These are phyloP conservation scores for Aspergillus amoenus DNA, from an alignment of 2,329 filamentous ascomycete genomes.

Conservation along the genomic window DNA sequence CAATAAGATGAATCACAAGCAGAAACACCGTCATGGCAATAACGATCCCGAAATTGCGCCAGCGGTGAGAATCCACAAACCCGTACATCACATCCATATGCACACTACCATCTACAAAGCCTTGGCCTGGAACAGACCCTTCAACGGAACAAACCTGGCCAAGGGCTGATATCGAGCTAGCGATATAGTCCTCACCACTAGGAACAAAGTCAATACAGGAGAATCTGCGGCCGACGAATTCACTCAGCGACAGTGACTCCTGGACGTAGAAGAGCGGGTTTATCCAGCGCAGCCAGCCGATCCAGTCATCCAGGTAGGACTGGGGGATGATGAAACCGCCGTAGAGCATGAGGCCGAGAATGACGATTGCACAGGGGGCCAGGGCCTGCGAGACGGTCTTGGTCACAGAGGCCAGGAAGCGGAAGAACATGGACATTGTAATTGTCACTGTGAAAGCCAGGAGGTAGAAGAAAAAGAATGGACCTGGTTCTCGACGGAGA, in stretches of 20 bases:
- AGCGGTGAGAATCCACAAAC: constrained; percentile 60
- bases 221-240: constrained; percentile 67
- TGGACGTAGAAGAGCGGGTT: constrained; percentile 76
- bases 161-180: constrained; percentile 10
- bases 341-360: constrained; percentile 42
- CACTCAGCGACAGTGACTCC: constrained; percentile 76
- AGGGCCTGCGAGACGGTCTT: constrained; percentile 56
- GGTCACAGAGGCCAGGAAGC: constrained; percentile 67
- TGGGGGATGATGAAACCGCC: constrained; percentile 43
- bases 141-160: constrained; percentile 54
- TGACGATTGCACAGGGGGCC: constrained; percentile 51
- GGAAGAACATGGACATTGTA: constrained; percentile 83
- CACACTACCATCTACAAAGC: constrained; percentile 56
- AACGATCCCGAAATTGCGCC: constrained; percentile 69
- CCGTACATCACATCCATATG: constrained; percentile 56
- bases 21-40: constrained; percentile 62
- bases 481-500: constrained; percentile 67
- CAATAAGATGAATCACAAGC: constrained; percentile 53
- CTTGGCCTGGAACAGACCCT: constrained; percentile 55
- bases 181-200: constrained; percentile 30
- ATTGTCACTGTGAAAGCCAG: constrained; percentile 71
- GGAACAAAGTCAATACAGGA: constrained; percentile 46
- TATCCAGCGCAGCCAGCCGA: constrained; percentile 76
- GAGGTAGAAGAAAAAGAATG: constrained; percentile 84
- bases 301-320: constrained; percentile 55